Conservation (phyloP, 441 rosid species). For the Codiaeum variegatum region DNA sequence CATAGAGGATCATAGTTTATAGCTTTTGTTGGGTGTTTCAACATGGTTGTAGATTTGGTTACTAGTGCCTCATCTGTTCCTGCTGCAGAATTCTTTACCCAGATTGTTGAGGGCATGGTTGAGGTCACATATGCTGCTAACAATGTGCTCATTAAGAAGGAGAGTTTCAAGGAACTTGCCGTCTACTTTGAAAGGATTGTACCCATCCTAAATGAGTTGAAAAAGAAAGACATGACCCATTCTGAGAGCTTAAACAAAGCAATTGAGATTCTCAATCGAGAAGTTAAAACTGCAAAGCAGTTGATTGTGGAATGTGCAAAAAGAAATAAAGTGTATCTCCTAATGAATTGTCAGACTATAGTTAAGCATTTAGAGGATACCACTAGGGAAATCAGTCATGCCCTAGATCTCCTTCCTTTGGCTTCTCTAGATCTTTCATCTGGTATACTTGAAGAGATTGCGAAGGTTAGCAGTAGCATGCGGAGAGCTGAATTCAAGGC, state of each 20-base stretch:
- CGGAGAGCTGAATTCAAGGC: conserved; percentile 57
- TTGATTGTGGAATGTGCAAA: conserved; percentile 39
- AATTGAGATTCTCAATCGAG: conserved; percentile 46
- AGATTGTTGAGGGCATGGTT: conserved; percentile 39
- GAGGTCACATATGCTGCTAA: conserved; percentile 36
- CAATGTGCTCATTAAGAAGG: conserved; percentile 44
- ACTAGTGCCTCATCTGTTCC: conserved; percentile 34
- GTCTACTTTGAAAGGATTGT: conserved; percentile 44
- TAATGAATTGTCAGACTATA: conserved; percentile 50
- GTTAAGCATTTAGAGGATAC: conserved; percentile 32
- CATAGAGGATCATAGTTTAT: conserved; percentile 20
- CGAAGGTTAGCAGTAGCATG: conserved; percentile 39
- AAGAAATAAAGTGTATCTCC: conserved; percentile 56
- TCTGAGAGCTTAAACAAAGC: conserved; percentile 40
- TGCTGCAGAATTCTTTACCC: conserved; percentile 41
- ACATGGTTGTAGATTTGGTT: conserved; percentile 41
- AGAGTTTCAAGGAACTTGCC: conserved; percentile 46
- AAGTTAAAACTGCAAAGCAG: conserved; percentile 45
- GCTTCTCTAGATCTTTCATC: conserved; percentile 51
- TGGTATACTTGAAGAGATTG: conserved; percentile 36
- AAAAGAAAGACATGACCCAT: conserved; percentile 26
- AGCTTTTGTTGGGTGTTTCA: conserved; percentile 23
- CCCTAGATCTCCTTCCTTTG: conserved; percentile 50
- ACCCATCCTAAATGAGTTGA: conserved; percentile 50
- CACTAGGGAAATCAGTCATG: conserved; percentile 47